Evolutionary conservation across 495 filamentous ascomycete genomes (phyloP).

Genomic region (Oidiodendron maius): DNA sequence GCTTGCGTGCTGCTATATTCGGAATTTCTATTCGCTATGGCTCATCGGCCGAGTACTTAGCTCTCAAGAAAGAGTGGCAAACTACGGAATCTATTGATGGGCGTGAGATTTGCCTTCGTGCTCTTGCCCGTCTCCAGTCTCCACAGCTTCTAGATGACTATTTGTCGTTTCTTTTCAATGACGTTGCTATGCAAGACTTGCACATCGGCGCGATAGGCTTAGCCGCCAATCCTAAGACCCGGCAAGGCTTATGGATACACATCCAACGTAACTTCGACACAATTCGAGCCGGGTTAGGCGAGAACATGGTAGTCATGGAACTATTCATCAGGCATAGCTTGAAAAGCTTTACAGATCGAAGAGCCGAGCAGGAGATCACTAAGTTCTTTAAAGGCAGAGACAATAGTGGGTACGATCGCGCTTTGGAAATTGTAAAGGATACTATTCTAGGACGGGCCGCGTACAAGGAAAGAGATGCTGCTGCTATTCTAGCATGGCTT

Average conservation of each 20-base stretch:
- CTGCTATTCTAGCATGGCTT: slow-evolving; percentile 59
- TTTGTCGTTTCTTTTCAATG: slow-evolving; percentile 73
- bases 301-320: slow-evolving; percentile 82
- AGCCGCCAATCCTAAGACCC: slow-evolving; percentile 61
- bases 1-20: slow-evolving; percentile 74
- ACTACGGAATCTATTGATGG: slow-evolving; percentile 80
- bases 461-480: slow-evolving; percentile 60
- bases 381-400: slow-evolving; percentile 73
- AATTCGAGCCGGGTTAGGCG: slow-evolving; percentile 60
- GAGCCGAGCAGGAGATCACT: slow-evolving; percentile 60
- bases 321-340: slow-evolving; percentile 75
- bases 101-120: slow-evolving; percentile 74
- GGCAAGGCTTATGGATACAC: slow-evolving; percentile 74
- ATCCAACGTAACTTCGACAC: slow-evolving; percentile 72
- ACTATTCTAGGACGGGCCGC: slow-evolving; percentile 57
- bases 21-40: slow-evolving; percentile 66
- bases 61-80: slow-evolving; percentile 76
- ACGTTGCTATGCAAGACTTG: slow-evolving; percentile 74
- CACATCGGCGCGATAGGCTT: slow-evolving; percentile 72
- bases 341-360: slow-evolving; percentile 65
- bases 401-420: slow-evolving; percentile 57
- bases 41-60: slow-evolving; percentile 54
- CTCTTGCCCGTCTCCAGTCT: slow-evolving; percentile 65
- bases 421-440: slow-evolving; percentile 56
- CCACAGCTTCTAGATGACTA: slow-evolving; percentile 61